phyloP scores from a whole-genome alignment of 306 rosid species.

The Cucurbita maxima region DNA sequence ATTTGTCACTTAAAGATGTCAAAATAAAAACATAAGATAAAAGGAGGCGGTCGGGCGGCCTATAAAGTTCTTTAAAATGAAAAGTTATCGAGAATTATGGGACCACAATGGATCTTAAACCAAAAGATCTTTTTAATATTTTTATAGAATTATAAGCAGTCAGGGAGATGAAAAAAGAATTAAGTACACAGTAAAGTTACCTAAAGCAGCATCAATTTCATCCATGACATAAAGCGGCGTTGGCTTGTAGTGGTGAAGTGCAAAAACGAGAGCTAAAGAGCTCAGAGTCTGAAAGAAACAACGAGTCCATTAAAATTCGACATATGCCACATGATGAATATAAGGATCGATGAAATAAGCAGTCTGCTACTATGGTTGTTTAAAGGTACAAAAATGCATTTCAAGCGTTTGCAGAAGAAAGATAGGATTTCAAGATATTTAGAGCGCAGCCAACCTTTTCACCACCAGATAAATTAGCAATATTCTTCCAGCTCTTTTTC shows the following conservation, averaged over 20 bases:
- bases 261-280: slow-evolving; percentile 93
- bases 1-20: background rate
- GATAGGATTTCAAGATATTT: background rate
- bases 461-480: slow-evolving; percentile 94
- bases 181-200: slow-evolving; percentile 17
- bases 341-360: background rate
- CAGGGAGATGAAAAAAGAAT: background rate
- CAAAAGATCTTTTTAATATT: background rate
- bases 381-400: background rate
- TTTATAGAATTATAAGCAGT: background rate
- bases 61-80: too few relatives aligned
- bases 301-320: background rate
- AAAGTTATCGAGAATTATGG: background rate
- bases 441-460: slow-evolving; percentile 51
- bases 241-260: slow-evolving; percentile 96
- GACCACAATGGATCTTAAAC: background rate
- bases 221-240: slow-evolving; percentile 98
- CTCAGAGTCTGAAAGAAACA: slow-evolving; percentile 70
- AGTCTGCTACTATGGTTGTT: background rate
- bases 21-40: too few relatives aligned
- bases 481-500: slow-evolving; percentile 97
- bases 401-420: background rate
- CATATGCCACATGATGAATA: background rate
- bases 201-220: slow-evolving; percentile 94
- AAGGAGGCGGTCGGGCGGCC: too few relatives aligned